Evolutionary conservation across 2,329 filamentous ascomycete genomes (phyloP), one percentile per base, ranked within the genome.

Genomic region (Lasiodiplodia hormozganensis): DNA sequence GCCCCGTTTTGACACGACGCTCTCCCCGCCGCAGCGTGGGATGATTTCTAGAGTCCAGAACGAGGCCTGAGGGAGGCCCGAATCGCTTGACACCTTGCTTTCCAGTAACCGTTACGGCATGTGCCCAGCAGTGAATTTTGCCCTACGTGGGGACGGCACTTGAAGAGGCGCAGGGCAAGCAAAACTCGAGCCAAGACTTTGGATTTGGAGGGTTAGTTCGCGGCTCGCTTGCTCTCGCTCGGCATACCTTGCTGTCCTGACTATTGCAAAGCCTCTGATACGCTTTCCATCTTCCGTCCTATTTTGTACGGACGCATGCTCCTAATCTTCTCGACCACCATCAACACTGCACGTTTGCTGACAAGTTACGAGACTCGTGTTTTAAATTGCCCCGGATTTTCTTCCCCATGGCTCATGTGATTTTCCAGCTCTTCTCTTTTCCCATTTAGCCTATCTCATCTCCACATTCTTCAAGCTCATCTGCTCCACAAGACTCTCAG

Each of bases 361-460:
- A 7, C 40, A 47, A 43, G 40, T 21, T 28, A 28, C 28, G 36
- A 25, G 3, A 21, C 56, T 43, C 56, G 56, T n/a, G 14, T 28
- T 28, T 43, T 43, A 34, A 8, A 57, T 57, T 57, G 53, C 53
- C 53, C 53, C 53, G 53, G 53, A 36, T 36, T 38, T 34, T 4
- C 28, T 14, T 36, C 28, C 8, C 53, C 31, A 18, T 23, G 3
- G 16, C n/a, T 8, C 40, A n/a, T 47, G 40, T 47, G 40, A 47
- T n/a, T 21, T 2, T 47, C 40, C 40, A 47, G 40, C 40, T 47
- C 40, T n/a, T 47, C 16, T 40, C 38, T 10, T 21, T 36, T 23
- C 31, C 53, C 53, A 57, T 57, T 57, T 57, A 57, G 28, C 53
- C 53, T 47, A 23, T 38, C 53, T 57, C 31, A 11, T 38, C 53